Evolutionary conservation across 768 basidiomycete genomes (phyloP), one percentile per base, ranked within the genome.

Genomic region (Solioccasus polychromus): DNA sequence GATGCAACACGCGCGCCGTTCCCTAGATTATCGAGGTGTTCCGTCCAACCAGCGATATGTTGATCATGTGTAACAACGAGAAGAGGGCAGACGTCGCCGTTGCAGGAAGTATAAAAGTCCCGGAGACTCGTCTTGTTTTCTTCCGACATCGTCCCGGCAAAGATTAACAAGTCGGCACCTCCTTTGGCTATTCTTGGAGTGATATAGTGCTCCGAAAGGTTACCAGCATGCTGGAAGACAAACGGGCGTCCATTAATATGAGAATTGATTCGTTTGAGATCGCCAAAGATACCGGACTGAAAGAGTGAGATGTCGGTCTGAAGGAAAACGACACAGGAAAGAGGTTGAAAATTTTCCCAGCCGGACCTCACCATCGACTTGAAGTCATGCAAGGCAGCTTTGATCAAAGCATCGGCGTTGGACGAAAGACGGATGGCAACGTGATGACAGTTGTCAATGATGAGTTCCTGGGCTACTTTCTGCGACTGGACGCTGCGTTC

Each of bases 311-410:
- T 5, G 41, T 58, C 53, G 24, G 44, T 35, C 23, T 55, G 56
- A 36, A 19, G 52, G 42, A 61, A 51, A 39, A 59, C 47, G 37
- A 64, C 51, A 18, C 28, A 43, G 40, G 54, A 47, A 35, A 37
- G 11, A 17, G 49, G 46, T 12, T 51, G 59, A 15, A 47, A 42
- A 20, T 47, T 56, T 30, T 62, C 62, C 59, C 56, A 62, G 4
- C 59, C 53, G 11, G 57, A 52, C 38, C 37, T 52, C 41, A 64
- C 45, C 47, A 62, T 46, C 26, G 53, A 64, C 38, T 59, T 62
- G 39, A 62, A 53, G 45, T 62, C 61, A 15, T 38, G 17, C 1
- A 62, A 26, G n/a, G 59, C 59, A 15, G 59, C 59, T 45, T 62
- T 63, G 28, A 62, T 59, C 2, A 61, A 39, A 36, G 44, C 28